Evolutionary conservation across 1,284 basidiomycete genomes (phyloP).

Genomic region (Melampsora occidentalis): DNA sequence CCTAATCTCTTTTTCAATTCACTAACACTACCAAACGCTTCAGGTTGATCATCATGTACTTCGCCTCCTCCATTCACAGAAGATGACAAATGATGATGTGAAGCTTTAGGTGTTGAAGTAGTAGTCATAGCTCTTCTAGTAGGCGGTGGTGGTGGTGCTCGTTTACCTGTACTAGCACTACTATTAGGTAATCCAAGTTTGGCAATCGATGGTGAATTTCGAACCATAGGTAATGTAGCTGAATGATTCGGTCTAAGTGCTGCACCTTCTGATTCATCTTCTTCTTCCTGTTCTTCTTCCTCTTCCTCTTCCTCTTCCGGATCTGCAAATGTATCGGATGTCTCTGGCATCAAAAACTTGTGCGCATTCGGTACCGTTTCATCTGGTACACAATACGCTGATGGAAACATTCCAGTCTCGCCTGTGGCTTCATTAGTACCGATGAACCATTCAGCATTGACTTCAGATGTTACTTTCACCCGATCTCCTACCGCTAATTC

Average conservation of each 20-base stretch:
- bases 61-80: background rate
- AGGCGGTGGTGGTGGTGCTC: slow-evolving; percentile 36
- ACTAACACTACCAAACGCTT: slow-evolving; percentile 43
- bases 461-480: slow-evolving; percentile 31
- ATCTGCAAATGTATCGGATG: slow-evolving; percentile 36
- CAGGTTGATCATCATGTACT: slow-evolving; percentile 4
- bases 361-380: background rate
- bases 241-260: slow-evolving; percentile 10
- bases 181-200: slow-evolving; percentile 4
- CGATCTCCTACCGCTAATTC: slow-evolving; percentile 31
- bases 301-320: slow-evolving; percentile 33
- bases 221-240: background rate
- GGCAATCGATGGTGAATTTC: background rate
- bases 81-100: background rate
- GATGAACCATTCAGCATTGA: slow-evolving; percentile 40
- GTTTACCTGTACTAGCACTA: slow-evolving; percentile 30
- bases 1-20: slow-evolving; percentile 41
- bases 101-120: background rate
- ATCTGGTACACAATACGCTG: slow-evolving; percentile 34
- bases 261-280: slow-evolving; percentile 32
- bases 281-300: slow-evolving; percentile 14
- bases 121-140: slow-evolving; percentile 18
- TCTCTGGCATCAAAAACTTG: slow-evolving; percentile 8
- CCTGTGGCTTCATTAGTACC: slow-evolving; percentile 32
- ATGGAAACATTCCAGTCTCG: slow-evolving; percentile 41